Conservation (phyloP, 2,329 filamentous ascomycete genomes). For the Cladorrhinum sp. region DNA sequence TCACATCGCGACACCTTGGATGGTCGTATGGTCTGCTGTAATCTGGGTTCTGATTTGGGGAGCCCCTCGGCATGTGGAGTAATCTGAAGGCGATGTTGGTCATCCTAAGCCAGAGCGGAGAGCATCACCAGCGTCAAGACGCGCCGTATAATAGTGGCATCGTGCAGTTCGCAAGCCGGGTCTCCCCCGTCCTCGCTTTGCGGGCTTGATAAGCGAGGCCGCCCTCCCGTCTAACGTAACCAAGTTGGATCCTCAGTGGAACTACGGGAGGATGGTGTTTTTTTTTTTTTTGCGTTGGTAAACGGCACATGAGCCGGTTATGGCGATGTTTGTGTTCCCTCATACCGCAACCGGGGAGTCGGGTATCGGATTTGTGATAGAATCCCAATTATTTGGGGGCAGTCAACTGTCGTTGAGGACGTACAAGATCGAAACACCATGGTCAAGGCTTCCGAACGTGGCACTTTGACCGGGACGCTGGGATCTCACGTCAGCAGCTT, state of each 20-base stretch:
- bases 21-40: not conserved
- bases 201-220: not conserved
- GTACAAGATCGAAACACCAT: not conserved
- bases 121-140: not conserved
- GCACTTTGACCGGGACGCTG: not conserved
- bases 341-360: not conserved
- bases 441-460: not conserved
- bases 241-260: not conserved
- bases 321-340: not conserved
- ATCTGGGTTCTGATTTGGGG: not conserved
- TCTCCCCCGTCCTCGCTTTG: not conserved
- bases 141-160: not conserved
- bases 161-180: not conserved
- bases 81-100: not conserved
- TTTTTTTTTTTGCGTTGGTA: not conserved
- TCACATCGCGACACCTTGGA: not conserved
- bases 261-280: not conserved
- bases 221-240: not conserved
- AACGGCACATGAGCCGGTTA: not conserved
- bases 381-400: not conserved
- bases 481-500: conserved; percentile 7
- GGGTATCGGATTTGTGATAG: not conserved
- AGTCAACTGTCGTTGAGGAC: not conserved
- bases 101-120: not conserved
- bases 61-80: not conserved